Percentiles rank a stretch among this genome's conserved stretches.
Evolutionary conservation across 805 yeast genomes (phyloP).

Genomic region (Ogataea polymorpha): DNA sequence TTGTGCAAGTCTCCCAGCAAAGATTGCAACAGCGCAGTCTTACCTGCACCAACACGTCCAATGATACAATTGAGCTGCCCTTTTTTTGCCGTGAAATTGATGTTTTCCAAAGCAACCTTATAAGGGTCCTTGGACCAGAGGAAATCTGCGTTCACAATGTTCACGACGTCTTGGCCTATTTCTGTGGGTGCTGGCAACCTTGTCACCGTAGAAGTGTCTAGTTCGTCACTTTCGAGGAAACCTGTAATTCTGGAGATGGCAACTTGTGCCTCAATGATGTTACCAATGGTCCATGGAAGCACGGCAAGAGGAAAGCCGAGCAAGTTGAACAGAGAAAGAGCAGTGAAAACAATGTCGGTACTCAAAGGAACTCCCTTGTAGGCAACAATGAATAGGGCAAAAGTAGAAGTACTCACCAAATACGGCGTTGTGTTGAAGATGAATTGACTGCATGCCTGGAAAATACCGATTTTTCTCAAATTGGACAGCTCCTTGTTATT

Average conservation of each 20-base stretch:
- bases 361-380: slow-evolving; percentile 60
- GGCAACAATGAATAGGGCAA: slow-evolving; percentile 67
- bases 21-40: slow-evolving; percentile 77
- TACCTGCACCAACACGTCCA: slow-evolving; percentile 90
- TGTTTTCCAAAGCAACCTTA: slow-evolving; percentile 62
- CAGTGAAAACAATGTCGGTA: slow-evolving; percentile 90
- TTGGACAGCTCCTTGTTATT: slow-evolving; percentile 81
- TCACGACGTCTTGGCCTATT: slow-evolving; percentile 65
- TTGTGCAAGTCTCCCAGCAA: slow-evolving; percentile 80
- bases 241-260: slow-evolving; percentile 71
- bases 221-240: slow-evolving; percentile 72
- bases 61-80: slow-evolving; percentile 83
- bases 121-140: slow-evolving; percentile 75
- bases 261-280: slow-evolving; percentile 85
- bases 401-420: slow-evolving; percentile 84
- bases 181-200: slow-evolving; percentile 45
- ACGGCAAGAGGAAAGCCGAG: slow-evolving; percentile 89
- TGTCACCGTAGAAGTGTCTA: slow-evolving; percentile 66
- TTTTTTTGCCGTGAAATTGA: slow-evolving; percentile 61
- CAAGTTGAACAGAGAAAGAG: slow-evolving; percentile 82
- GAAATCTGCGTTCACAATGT: slow-evolving; percentile 64
- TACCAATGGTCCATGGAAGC: slow-evolving; percentile 85
- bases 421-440: slow-evolving; percentile 87
- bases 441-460: slow-evolving; percentile 67
- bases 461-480: slow-evolving; percentile 68